A percentile compares a stretch with the other conserved stretches of the same genome.
phyloP scores from a whole-genome alignment of 1,284 basidiomycete genomes.

The Ceratorhiza oryzae-sativae region DNA sequence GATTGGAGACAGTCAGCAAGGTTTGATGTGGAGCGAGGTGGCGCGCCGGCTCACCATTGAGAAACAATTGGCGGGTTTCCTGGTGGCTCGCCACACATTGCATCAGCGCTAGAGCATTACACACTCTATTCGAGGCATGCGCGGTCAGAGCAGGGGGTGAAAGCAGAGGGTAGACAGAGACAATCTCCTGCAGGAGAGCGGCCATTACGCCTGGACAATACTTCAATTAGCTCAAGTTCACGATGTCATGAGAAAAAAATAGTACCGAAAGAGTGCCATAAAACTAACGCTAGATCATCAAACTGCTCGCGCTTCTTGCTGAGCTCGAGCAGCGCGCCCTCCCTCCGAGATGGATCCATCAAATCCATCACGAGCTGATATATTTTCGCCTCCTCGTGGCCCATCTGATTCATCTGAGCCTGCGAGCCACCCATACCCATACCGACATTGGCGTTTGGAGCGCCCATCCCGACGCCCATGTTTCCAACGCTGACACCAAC shows the following conservation, averaged over 20 bases:
- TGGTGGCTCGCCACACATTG: slow-evolving; percentile 98
- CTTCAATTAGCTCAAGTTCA: neutral
- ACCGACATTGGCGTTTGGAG: slow-evolving; percentile 14
- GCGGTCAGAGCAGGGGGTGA: slow-evolving; percentile 97
- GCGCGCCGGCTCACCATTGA: slow-evolving; percentile 73
- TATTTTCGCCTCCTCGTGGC: slow-evolving; percentile 79
- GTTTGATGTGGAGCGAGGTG: neutral
- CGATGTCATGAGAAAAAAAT: slow-evolving; percentile 42
- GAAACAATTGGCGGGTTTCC: slow-evolving; percentile 90
- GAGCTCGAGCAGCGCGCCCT: slow-evolving; percentile 89
- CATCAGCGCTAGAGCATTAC: slow-evolving; percentile 96
- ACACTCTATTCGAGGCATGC: slow-evolving; percentile 98
- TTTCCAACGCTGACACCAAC: slow-evolving; percentile 11
- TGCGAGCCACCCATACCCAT: slow-evolving; percentile 26
- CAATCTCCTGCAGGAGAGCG: slow-evolving; percentile 96
- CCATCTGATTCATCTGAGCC: slow-evolving; percentile 36
- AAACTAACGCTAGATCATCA: slow-evolving; percentile 95
- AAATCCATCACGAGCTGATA: slow-evolving; percentile 83
- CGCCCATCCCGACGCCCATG: slow-evolving; percentile 27
- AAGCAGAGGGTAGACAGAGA: slow-evolving; percentile 96
- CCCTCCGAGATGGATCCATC: slow-evolving; percentile 79
- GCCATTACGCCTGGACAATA: slow-evolving; percentile 91
- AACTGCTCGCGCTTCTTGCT: slow-evolving; percentile 99
- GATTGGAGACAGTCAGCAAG: slow-evolving; percentile 1
- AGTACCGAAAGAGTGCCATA: slow-evolving; percentile 99